Conservation (phyloP, 352 stramenopile genomes). For the Pythium aquatile region DNA sequence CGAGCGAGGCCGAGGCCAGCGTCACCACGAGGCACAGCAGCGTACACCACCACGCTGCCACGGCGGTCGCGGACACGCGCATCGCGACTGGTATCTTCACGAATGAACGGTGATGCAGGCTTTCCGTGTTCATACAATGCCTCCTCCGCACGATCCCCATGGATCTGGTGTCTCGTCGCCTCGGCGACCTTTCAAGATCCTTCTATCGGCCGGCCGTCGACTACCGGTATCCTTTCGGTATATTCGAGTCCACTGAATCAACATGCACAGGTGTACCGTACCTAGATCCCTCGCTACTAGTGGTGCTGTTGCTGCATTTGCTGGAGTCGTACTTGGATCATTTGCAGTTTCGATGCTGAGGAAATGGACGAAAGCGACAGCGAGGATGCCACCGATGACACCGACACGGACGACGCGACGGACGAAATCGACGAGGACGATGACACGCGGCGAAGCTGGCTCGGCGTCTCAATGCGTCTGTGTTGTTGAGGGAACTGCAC, state of each 20-base stretch:
- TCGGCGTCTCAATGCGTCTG: neutral
- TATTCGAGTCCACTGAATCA: neutral
- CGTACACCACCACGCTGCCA: neutral
- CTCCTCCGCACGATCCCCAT: neutral
- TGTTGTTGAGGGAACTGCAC: constrained; percentile 31
- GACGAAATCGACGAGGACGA: constrained; percentile 26
- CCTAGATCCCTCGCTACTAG: neutral
- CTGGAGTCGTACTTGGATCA: constrained; percentile 62
- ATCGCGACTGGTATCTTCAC: neutral
- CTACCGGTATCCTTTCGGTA: neutral
- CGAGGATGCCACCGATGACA: constrained; percentile 11
- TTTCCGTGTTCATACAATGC: neutral
- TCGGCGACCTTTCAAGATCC: neutral
- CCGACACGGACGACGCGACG: constrained; percentile 9
- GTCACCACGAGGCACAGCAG: neutral
- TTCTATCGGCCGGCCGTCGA: neutral
- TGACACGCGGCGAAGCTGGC: constrained; percentile 1
- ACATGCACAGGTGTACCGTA: no score
- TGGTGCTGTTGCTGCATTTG: constrained; percentile 38
- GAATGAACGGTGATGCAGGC: neutral
- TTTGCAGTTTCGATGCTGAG: constrained; percentile 40
- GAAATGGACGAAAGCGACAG: constrained; percentile 31
- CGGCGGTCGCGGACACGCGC: neutral
- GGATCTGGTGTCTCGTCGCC: no score
- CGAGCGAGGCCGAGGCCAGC: neutral